Evolutionary conservation across 1,284 basidiomycete genomes (phyloP), one percentile per base, ranked within the genome.

Genomic region (Inonotus obliquus): DNA sequence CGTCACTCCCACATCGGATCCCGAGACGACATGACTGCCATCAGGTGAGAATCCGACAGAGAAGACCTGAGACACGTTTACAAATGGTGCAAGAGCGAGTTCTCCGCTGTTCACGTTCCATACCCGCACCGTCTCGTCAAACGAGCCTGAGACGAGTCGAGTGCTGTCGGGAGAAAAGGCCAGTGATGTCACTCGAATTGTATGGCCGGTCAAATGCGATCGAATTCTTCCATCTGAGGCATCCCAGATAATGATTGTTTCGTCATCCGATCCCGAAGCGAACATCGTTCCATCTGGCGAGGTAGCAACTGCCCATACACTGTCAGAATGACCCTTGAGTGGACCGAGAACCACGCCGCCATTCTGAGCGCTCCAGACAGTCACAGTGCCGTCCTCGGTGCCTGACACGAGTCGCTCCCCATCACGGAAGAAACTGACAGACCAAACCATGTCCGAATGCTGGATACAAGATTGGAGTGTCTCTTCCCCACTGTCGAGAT

Each of bases 21-120:
- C 59, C 14, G 59, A 54, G 2, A 55, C 49, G n/a, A 66, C 32
- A 13, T 29, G 35, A 11, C 9, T 53, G 7, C 55, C 59, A 38
- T 66, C 60, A 32, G 54, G 60, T n/a, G 65, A 63, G 54, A 65
- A 65, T 6, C 53, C 51, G 11, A 66, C 54, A 32, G 53, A 65
- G 9, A 1, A 54, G 25, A 66, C 58, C 2, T 14, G 7, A 17
- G n/a, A 1, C 11, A 1, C n/a, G 32, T 52, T 27, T n/a, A 27
- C 45, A 14, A 37, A 21, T 19, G 51, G 37, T 23, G 19, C 23
- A 19, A 9, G 4, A 38, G 11, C 21, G 5, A 54, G 14, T 7
- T 11, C 35, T 19, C 45, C 54, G 13, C 4, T 49, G 19, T 29
- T 10, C 13, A 48, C 54, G 27, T 56, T 27, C 59, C 59, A 56